Evolutionary conservation across 208 protist species (phyloP), one percentile per base, ranked within the genome.

Genomic region (Paratrypanosoma confusum): DNA sequence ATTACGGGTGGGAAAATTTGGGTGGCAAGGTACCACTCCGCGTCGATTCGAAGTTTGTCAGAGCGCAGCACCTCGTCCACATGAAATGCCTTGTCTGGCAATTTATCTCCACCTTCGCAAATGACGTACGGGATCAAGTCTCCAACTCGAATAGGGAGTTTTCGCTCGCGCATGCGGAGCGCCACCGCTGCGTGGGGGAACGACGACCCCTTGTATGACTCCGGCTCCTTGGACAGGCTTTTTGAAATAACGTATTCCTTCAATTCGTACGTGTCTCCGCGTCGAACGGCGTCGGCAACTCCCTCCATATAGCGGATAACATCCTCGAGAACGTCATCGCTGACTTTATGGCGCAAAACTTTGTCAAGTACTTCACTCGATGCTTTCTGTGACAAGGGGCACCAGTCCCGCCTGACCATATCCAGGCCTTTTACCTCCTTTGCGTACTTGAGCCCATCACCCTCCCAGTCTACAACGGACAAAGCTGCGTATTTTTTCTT

Each of bases 381-480:
- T 11, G 96, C 82, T 13, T 93, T 45, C 50, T 97, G 90, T 3
- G 96, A 93, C 10, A 99, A 69, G 13, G 84, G 83, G 71, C 97
- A 99, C 98, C 98, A 99, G 69, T 99, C 98, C 38, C 98, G 89
- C 16, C 98, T 81, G 24, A 99, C 97, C 39, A 99, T 90, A 65
- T 99, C 98, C 0, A 99, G 59, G 29, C 98, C 98, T 64, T 99
- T 99, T 5, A 95, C 71, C 59, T 98, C 93, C 28, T 73, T 71
- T 45, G 90, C 84, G 43, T 75, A 78, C 7, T 55, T 52, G 13
- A 60, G 66, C 14, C 80, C 72, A 37, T 83, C 75, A 6, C 60
- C 65, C 41, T 77, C 64, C 64, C 73, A 88, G 42, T 90, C 76
- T 14, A 74, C 60, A 24, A 92, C 78, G 5, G 52, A 69, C 11